Percentiles rank a stretch among this genome's conserved stretches.
Conservation (phyloP, 139 green algal genomes). For the Volvox africanus region DNA sequence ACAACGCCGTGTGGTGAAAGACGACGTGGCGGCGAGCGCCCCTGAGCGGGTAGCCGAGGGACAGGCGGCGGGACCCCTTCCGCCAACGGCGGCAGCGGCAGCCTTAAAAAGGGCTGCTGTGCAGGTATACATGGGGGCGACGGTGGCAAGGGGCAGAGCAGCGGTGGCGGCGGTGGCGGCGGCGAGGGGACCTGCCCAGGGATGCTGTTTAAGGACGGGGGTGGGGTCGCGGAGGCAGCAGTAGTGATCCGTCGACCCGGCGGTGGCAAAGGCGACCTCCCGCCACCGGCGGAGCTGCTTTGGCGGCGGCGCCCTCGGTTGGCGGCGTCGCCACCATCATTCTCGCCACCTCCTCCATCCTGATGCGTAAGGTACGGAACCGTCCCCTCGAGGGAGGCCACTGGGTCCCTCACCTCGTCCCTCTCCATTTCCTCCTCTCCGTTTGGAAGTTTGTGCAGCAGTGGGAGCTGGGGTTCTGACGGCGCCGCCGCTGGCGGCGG, state of each 20-base stretch:
- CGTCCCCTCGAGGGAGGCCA: too few species aligned
- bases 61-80: not conserved
- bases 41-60: not conserved
- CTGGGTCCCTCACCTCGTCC: not conserved
- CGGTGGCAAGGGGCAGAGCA: not conserved
- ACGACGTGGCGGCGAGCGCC: not conserved
- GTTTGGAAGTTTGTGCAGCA: not conserved
- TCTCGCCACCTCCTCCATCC: not conserved
- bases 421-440: not conserved
- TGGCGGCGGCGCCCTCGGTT: not conserved
- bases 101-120: not conserved
- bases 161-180: not conserved
- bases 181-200: not conserved
- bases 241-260: not conserved
- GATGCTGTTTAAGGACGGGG: not conserved
- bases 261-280: not conserved
- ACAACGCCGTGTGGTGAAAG: not conserved
- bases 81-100: slow-evolving; percentile 1
- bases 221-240: not conserved
- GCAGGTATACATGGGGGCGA: not conserved
- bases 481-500: too few species aligned
- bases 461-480: not conserved
- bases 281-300: not conserved
- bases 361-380: not conserved
- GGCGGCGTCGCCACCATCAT: not conserved